A percentile compares a stretch with the other conserved stretches of the same genome.
Conservation (phyloP, 495 filamentous ascomycete species). For the Pseudoneurospora amorphoporcata region DNA sequence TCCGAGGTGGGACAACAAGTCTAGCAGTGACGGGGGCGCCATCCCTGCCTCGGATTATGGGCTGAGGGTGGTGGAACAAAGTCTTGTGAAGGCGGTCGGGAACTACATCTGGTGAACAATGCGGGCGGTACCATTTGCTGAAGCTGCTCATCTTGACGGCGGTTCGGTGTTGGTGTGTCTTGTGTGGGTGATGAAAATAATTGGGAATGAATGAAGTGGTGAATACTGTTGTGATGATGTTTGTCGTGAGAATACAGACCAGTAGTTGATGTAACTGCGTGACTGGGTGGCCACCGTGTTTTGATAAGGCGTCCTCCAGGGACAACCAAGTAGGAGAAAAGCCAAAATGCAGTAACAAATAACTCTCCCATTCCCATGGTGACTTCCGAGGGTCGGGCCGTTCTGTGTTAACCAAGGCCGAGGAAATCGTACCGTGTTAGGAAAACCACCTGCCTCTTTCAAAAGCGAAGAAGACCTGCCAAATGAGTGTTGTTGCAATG, state of each 20-base stretch:
- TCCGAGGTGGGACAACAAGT: neutral
- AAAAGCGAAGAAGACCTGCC: too few relatives aligned
- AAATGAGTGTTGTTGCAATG: too few relatives aligned
- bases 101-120: neutral
- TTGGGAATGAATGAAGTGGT: neutral
- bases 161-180: neutral
- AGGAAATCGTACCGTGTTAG: too few relatives aligned
- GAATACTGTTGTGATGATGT: neutral
- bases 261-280: neutral
- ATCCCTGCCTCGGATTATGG: neutral
- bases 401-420: too few relatives aligned
- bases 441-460: too few relatives aligned
- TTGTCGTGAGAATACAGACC: neutral
- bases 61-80: neutral
- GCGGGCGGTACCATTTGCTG: neutral
- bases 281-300: neutral
- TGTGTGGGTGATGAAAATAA: neutral
- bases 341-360: neutral
- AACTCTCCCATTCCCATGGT: neutral
- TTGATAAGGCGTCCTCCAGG: neutral
- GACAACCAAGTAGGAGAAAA: neutral
- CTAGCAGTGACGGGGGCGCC: neutral
- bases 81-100: neutral
- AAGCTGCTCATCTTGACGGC: neutral
- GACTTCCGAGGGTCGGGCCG: neutral